Evolutionary conservation across 2,329 filamentous ascomycete species (phyloP).

Genomic region (Penicillium verrucosum): DNA sequence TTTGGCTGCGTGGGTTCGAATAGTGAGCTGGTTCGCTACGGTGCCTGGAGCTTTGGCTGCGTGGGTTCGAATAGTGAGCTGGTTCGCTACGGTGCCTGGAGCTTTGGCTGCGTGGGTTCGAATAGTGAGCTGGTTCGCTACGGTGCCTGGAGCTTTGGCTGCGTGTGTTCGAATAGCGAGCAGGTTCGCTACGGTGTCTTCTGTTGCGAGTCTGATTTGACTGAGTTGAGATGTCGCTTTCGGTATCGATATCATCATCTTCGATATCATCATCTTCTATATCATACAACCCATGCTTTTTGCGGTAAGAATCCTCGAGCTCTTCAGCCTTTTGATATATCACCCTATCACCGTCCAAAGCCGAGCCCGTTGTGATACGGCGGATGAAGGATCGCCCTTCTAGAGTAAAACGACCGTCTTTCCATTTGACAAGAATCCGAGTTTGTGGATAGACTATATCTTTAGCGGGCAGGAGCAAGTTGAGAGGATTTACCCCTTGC

Average conservation of each 20-base stretch:
- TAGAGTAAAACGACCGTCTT: constrained; percentile 9
- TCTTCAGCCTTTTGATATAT: constrained; percentile 18
- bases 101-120: no score
- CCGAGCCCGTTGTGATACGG: constrained; percentile 12
- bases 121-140: no score
- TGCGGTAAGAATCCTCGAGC: constrained; percentile 4
- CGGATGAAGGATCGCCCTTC: constrained; percentile 14
- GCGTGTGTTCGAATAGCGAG: no score
- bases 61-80: no score
- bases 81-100: no score
- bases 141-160: no score
- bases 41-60: no score
- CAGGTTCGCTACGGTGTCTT: no score
- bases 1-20: no score
- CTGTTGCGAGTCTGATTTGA: no score
- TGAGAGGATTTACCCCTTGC: constrained; percentile 7
- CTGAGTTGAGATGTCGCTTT: no score
- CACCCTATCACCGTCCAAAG: constrained; percentile 12
- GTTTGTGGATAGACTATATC: constrained; percentile 14
- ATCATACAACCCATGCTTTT: constrained; percentile 1
- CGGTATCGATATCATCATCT: neutral
- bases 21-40: no score
- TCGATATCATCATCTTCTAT: neutral
- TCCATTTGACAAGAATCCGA: constrained; percentile 16
- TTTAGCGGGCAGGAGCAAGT: constrained; percentile 7